A percentile compares a stretch with the other conserved stretches of the same genome.
Evolutionary conservation across 2,329 filamentous ascomycete species (phyloP).

Genomic region (Fonsecaea pugnacius): DNA sequence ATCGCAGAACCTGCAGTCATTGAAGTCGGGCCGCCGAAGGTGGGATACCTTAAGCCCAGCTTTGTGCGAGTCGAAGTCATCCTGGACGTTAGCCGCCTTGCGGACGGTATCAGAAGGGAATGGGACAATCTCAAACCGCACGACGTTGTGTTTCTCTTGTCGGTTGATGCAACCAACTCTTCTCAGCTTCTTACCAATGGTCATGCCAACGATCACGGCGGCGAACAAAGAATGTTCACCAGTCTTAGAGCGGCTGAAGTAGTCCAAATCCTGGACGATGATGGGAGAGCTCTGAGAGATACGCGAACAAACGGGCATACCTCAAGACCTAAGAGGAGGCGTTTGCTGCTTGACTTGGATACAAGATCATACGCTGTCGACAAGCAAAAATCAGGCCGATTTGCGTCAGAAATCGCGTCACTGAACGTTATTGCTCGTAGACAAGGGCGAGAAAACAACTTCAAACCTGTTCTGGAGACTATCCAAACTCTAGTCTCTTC

Average conservation of each 20-base stretch:
- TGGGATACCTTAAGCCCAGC: slow-evolving; percentile 82
- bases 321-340: slow-evolving; percentile 63
- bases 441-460: slow-evolving; percentile 91
- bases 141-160: slow-evolving; percentile 86
- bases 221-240: slow-evolving; percentile 56
- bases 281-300: slow-evolving; percentile 73
- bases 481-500: slow-evolving; percentile 84
- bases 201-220: slow-evolving; percentile 59
- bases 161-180: slow-evolving; percentile 64
- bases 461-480: slow-evolving; percentile 88
- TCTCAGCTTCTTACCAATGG: slow-evolving; percentile 61
- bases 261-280: slow-evolving; percentile 82
- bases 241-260: slow-evolving; percentile 82
- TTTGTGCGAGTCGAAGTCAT: slow-evolving; percentile 83
- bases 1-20: slow-evolving; percentile 85
- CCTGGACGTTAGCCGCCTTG: slow-evolving; percentile 79
- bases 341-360: slow-evolving; percentile 81
- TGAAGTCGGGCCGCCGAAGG: slow-evolving; percentile 79
- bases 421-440: slow-evolving; percentile 87
- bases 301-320: slow-evolving; percentile 67
- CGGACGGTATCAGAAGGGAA: slow-evolving; percentile 74
- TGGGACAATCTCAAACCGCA: slow-evolving; percentile 88
- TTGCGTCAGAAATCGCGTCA: slow-evolving; percentile 72
- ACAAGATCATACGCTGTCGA: slow-evolving; percentile 77
- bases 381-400: slow-evolving; percentile 65